Conservation (phyloP, 192 early-diverging fungal species). For the Lobulomyces angularis region DNA sequence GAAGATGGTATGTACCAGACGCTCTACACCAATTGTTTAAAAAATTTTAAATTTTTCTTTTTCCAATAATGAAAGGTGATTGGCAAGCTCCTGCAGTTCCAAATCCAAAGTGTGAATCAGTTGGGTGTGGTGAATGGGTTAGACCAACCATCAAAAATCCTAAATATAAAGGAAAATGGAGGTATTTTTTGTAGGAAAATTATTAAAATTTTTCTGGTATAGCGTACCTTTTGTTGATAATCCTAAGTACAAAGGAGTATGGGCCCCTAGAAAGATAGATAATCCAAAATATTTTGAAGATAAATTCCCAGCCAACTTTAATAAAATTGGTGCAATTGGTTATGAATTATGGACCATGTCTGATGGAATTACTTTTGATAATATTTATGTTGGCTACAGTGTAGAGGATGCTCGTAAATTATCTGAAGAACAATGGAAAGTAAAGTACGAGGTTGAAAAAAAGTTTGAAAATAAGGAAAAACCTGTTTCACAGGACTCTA, state of each 20-base stretch:
- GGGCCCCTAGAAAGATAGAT: conserved; percentile 70
- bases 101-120: conserved; percentile 76
- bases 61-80: conserved; percentile 85
- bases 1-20: not conserved
- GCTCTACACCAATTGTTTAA: no score
- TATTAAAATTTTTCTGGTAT: no score
- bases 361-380: conserved; percentile 75
- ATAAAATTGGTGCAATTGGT: conserved; percentile 69
- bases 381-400: conserved; percentile 76
- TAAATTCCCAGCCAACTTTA: conserved; percentile 58
- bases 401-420: conserved; percentile 53
- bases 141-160: conserved; percentile 79
- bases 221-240: conserved; percentile 78
- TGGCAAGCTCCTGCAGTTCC: conserved; percentile 63
- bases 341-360: conserved; percentile 95
- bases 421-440: conserved; percentile 62
- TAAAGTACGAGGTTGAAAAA: conserved; percentile 62
- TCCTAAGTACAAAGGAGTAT: conserved; percentile 83
- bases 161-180: conserved; percentile 86
- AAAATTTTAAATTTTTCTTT: not conserved
- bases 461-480: conserved; percentile 50
- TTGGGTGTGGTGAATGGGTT: conserved; percentile 71
- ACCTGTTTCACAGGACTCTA: conserved; percentile 5
- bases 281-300: conserved; percentile 84
- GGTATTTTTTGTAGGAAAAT: conserved; percentile 8